Percentiles rank a stretch among this genome's conserved stretches.
Evolutionary conservation across 2,329 filamentous ascomycete genomes (phyloP).

Genomic region (Alternaria ethzedia): DNA sequence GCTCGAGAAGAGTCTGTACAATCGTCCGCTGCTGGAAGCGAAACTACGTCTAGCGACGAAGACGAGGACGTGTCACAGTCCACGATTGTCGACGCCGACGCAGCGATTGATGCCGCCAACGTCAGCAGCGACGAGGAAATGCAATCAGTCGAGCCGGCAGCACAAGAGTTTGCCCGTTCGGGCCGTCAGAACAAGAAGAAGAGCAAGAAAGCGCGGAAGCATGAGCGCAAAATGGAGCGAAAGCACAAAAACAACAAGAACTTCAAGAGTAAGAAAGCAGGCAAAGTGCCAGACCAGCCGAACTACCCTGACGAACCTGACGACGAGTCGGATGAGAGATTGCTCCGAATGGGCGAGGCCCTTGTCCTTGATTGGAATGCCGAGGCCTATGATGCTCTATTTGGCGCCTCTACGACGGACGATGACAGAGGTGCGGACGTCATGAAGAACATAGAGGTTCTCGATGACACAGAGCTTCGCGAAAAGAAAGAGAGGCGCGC

Average conservation of each 20-base stretch:
- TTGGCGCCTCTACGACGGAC: slow-evolving; percentile 55
- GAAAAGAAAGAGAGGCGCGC: slow-evolving; percentile 68
- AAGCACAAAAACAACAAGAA: slow-evolving; percentile 43
- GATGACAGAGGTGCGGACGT: slow-evolving; percentile 66
- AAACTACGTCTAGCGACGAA: slow-evolving; percentile 44
- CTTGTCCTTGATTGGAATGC: slow-evolving; percentile 86
- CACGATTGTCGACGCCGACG: slow-evolving; percentile 30
- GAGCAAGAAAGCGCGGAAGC: slow-evolving; percentile 40
- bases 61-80: slow-evolving; percentile 36
- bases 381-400: slow-evolving; percentile 73
- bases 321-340: slow-evolving; percentile 60
- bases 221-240: slow-evolving; percentile 36
- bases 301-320: slow-evolving; percentile 42
- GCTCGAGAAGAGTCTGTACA: slow-evolving; percentile 45
- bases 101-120: slow-evolving; percentile 38
- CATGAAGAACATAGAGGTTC: slow-evolving; percentile 64
- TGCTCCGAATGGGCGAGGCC: slow-evolving; percentile 82
- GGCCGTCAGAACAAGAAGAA: slow-evolving; percentile 44
- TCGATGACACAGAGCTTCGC: slow-evolving; percentile 64
- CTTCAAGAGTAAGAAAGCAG: slow-evolving; percentile 43
- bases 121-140: slow-evolving; percentile 48
- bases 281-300: slow-evolving; percentile 33
- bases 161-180: slow-evolving; percentile 25
- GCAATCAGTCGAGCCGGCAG: slow-evolving; percentile 34
- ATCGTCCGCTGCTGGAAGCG: slow-evolving; percentile 35